phyloP scores from a whole-genome alignment of 2,329 filamentous ascomycete species.

The Fusarium poae region DNA sequence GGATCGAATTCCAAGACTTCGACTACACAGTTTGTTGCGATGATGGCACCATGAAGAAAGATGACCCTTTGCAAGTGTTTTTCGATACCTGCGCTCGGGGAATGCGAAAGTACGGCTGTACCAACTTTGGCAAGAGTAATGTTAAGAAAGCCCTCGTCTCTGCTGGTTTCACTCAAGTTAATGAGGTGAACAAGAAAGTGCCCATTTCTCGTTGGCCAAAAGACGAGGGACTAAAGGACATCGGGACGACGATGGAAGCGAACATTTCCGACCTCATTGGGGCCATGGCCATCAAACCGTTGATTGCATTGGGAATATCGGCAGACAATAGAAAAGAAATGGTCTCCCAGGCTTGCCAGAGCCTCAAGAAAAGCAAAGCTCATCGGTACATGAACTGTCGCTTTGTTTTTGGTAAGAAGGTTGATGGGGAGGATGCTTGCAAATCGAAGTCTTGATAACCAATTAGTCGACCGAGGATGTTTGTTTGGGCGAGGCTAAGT shows the following conservation, averaged over 20 bases:
- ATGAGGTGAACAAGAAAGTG: slow-evolving; percentile 58
- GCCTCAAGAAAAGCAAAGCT: slow-evolving; percentile 52
- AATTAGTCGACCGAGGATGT: accelerated
- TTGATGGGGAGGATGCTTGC: not conserved
- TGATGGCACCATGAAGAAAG: slow-evolving; percentile 58
- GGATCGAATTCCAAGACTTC: slow-evolving; percentile 65
- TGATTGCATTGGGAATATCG: slow-evolving; percentile 55
- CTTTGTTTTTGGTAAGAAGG: slow-evolving; percentile 61
- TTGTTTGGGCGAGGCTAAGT: not conserved
- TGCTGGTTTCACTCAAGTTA: slow-evolving; percentile 61
- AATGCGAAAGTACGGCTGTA: slow-evolving; percentile 56
- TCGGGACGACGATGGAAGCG: slow-evolving; percentile 61
- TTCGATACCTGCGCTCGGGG: slow-evolving; percentile 51
- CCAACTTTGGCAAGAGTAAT: slow-evolving; percentile 53
- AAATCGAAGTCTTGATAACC: not conserved
- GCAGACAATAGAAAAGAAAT: slow-evolving; percentile 53
- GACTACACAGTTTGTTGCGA: slow-evolving; percentile 58
- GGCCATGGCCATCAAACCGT: slow-evolving; percentile 58
- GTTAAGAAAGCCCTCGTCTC: slow-evolving; percentile 55
- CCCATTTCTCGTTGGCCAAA: slow-evolving; percentile 62
- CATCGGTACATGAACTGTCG: slow-evolving; percentile 61
- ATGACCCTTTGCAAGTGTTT: slow-evolving; percentile 56
- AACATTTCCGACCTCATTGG: slow-evolving; percentile 58
- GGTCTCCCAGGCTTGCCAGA: slow-evolving; percentile 50
- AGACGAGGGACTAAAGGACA: slow-evolving; percentile 56